Evolutionary conservation across 2,329 filamentous ascomycete genomes (phyloP), one percentile per base, ranked within the genome.

Genomic region (Fusarium algeriense): DNA sequence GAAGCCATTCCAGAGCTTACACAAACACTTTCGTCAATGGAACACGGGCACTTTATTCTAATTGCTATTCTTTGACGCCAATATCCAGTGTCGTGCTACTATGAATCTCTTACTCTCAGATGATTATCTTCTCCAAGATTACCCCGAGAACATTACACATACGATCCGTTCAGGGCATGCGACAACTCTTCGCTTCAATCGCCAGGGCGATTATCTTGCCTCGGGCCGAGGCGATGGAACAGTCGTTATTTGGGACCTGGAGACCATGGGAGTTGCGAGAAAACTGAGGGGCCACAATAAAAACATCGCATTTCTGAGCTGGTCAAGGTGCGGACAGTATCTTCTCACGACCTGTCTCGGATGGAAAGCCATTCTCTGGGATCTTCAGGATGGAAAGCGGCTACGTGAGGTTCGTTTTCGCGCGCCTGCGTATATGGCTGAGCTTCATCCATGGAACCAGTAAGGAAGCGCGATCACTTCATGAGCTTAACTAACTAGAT

Each of bases 361-460:
- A 77, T 98, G 95, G 93, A 97, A 97, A 82, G 95, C 93, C 70
- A 94, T 97, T 54, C 86, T 99, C 1, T 99, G 96, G 96, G 96
- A 99, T 81, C 85, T 99, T 64, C 88, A 88, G 58, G 85, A 89
- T 64, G 86, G 89, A 49, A 87, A 92, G 78, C 86, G 93, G 65
- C 85, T 95, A 76, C 91, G 95, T 72, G 95, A 93, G 74, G 92
- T 98, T 75, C 92, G 94, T 73, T 97, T 99, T 78, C 91, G 95
- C 73, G 94, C 95, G 6, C 94, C 95, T 1, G 93, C 97, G 37
- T 99, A 98, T 83, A 97, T 97, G 75, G 97, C 95, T 6, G 96
- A 99, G 82, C 85, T 99, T 61, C 94, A 99, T 81, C 95, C 96
- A 7, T 92, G 90, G 83, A 94, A 97, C 71, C 92, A 94, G 93